These are phyloP conservation scores for Boeremia exigua DNA, from an alignment of 2,329 filamentous ascomycete genomes.

Conservation along the genomic window DNA sequence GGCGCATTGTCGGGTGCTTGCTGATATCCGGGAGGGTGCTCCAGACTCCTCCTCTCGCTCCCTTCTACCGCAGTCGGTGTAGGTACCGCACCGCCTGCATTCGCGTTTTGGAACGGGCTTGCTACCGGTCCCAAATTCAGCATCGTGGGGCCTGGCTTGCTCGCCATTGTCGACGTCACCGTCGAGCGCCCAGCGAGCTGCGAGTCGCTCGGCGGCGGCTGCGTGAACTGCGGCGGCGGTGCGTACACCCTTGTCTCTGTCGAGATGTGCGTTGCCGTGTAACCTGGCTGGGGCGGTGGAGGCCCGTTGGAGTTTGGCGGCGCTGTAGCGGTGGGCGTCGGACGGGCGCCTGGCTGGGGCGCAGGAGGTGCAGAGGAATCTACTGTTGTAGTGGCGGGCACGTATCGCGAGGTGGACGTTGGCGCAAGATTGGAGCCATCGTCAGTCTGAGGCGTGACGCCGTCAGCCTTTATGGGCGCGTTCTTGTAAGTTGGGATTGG, in stretches of 20 bases:
- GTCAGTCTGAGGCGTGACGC: slow-evolving; percentile 47
- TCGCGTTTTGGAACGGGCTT: slow-evolving; percentile 34
- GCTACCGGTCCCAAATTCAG: slow-evolving; percentile 46
- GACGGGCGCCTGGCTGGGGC: slow-evolving; percentile 51
- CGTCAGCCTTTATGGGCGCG: slow-evolving; percentile 53
- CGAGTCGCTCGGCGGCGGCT: slow-evolving; percentile 48
- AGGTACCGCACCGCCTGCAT: slow-evolving; percentile 27
- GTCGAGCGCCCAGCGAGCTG: slow-evolving; percentile 50
- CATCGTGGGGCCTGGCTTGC: slow-evolving; percentile 45
- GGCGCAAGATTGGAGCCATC: slow-evolving; percentile 38
- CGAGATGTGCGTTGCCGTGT: slow-evolving; percentile 36
- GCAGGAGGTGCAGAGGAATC: slow-evolving; percentile 35
- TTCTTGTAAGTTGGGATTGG: slow-evolving; percentile 56
- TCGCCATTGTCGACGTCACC: slow-evolving; percentile 28
- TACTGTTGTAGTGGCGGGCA: slow-evolving; percentile 41
- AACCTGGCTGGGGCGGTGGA: slow-evolving; percentile 48
- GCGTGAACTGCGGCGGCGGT: slow-evolving; percentile 48
- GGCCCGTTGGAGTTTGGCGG: slow-evolving; percentile 21
- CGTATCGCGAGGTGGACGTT: slow-evolving; percentile 42
- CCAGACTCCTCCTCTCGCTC: slow-evolving; percentile 33
- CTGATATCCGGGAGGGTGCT: slow-evolving; percentile 57
- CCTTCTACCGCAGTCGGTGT: slow-evolving; percentile 12
- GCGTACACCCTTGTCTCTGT: slow-evolving; percentile 38
- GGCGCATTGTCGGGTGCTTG: slow-evolving; percentile 52
- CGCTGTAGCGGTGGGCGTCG: slow-evolving; percentile 29